These are phyloP conservation scores for Lentinus tigrinus DNA, from an alignment of 768 basidiomycete genomes.

Conservation along the genomic window DNA sequence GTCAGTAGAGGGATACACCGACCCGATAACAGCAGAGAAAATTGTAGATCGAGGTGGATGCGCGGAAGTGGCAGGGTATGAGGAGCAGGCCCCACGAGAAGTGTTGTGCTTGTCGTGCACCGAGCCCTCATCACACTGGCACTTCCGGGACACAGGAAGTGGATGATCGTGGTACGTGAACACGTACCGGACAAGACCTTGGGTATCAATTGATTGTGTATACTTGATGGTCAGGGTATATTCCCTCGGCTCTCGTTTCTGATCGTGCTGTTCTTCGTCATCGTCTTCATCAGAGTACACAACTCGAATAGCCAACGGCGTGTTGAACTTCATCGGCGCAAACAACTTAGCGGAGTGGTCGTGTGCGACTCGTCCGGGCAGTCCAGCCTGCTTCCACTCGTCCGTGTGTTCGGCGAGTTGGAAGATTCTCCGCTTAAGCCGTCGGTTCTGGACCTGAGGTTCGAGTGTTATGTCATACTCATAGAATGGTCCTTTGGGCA, in stretches of 20 bases:
- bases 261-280: slow-evolving; percentile 24
- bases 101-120: slow-evolving; percentile 3
- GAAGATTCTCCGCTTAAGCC: slow-evolving; percentile 47
- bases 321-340: slow-evolving; percentile 38
- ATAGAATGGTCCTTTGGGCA: slow-evolving; percentile 46
- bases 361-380: slow-evolving; percentile 45
- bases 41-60: neutral
- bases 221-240: slow-evolving; percentile 46
- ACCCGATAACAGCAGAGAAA: neutral
- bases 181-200: slow-evolving; percentile 39
- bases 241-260: slow-evolving; percentile 28
- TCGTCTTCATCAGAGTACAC: slow-evolving; percentile 48
- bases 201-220: slow-evolving; percentile 43
- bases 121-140: slow-evolving; percentile 13
- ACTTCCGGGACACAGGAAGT: neutral
- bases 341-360: slow-evolving; percentile 48
- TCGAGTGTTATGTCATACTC: slow-evolving; percentile 49
- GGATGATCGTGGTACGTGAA: neutral
- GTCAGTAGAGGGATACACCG: slow-evolving; percentile 11
- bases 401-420: slow-evolving; percentile 45
- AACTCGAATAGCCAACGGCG: slow-evolving; percentile 41
- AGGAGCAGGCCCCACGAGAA: slow-evolving; percentile 14
- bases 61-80: slow-evolving; percentile 1
- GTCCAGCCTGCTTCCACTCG: slow-evolving; percentile 40
- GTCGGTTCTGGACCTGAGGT: slow-evolving; percentile 35